Base-by-base conservation (phyloP, 805 yeast genomes). In the Kluyveromyces wickerhamii region DNA sequence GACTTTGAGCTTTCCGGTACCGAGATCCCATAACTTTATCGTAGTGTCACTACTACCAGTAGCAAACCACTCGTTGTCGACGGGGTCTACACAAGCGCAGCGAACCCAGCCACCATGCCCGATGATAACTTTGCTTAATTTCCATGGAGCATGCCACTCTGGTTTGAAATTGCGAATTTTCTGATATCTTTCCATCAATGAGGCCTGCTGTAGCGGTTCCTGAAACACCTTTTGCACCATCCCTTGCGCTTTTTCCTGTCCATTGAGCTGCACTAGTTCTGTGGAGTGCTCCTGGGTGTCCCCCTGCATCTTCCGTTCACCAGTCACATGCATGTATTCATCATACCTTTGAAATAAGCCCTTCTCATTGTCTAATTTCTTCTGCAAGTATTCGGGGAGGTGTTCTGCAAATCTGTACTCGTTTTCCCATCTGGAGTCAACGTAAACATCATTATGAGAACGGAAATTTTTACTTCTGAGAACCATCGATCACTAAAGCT, bases 21-120 rank as follows among this genome's bases (percentile, higher is more conserved):
- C 92, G 34, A 87, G 57, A 52, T 87, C 92, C 97, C 98, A 92
- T 3, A 89, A 67, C 47, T 88, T 88, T 42, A 92, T 83, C 0
- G 94, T 83, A 3, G 85, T 66, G 52, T 92, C 99, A 4, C 81
- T 73, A 3, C 94, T 78, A 0, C 97, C 99, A 0, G 96, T 79
- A 6, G 80, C 94, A 60, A 85, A 89, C 85, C 92, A 92, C 44
- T 78, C 72, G 54, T 87, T 87, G 21, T 80, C 80, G 2, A 54
- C 53, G 1, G 95, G 95, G 40, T 92, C 97, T 13, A 83, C 72
- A 6, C 79, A 69, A 3, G 87, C 63, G n/a, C 84, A 70, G 29
- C 94, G 68, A 1, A 92, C 86, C 88, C 96, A 88, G 0, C 99
- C 98, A 25, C 73, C 69, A 54, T 92, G 98, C 3, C 97, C 97